These are phyloP conservation scores for Phyllosticta citrichinensis DNA, from an alignment of 2,329 filamentous ascomycete genomes.

Conservation along the genomic window DNA sequence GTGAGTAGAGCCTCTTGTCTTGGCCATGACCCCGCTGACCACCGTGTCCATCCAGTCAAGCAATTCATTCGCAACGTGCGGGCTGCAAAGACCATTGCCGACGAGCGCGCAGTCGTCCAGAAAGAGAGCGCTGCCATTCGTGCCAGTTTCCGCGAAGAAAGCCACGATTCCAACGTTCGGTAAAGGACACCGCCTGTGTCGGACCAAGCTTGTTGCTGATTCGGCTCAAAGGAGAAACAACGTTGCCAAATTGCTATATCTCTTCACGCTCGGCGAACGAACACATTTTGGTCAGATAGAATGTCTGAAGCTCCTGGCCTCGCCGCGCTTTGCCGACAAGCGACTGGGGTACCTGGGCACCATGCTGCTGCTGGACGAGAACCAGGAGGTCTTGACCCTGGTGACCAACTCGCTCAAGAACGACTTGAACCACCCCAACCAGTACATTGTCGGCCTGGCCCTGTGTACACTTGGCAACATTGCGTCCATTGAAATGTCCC, in stretches of 20 bases:
- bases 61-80: constrained; percentile 99
- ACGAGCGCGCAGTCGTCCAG: constrained; percentile 95
- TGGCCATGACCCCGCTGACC: constrained; percentile 14
- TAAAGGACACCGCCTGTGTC: constrained; percentile 34
- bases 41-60: constrained; percentile 57
- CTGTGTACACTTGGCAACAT: constrained; percentile 97
- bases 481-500: constrained; percentile 94
- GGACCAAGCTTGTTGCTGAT: constrained; percentile 12
- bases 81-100: constrained; percentile 96
- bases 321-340: constrained; percentile 95
- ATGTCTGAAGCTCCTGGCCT: constrained; percentile 93
- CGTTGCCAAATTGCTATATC: constrained; percentile 94
- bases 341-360: constrained; percentile 90
- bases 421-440: constrained; percentile 95
- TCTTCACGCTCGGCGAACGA: constrained; percentile 93
- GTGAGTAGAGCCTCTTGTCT: constrained; percentile 32
- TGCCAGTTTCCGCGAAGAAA: constrained; percentile 96
- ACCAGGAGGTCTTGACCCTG: constrained; percentile 92
- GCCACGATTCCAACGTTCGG: constrained; percentile 82
- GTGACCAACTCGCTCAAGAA: constrained; percentile 98
- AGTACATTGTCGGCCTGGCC: constrained; percentile 94
- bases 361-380: constrained; percentile 92
- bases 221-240: constrained; percentile 71
- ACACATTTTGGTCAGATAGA: constrained; percentile 99
- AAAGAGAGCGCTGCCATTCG: constrained; percentile 98